phyloP scores from a whole-genome alignment of 139 green algal species.

The Chlamydomonas sp. region DNA sequence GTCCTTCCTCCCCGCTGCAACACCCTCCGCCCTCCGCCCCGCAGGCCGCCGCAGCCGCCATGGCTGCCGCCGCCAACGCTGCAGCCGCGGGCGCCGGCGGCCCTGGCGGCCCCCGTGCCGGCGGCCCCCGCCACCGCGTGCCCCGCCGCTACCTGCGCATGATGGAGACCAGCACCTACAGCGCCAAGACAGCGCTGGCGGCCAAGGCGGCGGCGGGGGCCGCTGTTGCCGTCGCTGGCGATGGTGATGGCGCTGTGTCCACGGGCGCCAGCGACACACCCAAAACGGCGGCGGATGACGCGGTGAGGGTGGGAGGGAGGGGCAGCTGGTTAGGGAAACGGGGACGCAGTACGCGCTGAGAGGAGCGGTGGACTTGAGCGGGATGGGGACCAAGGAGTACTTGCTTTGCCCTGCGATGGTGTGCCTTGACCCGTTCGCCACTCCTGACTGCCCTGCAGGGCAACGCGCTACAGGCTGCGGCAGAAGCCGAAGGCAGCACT shows the following conservation, averaged over 20 bases:
- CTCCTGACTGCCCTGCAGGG: too few species aligned
- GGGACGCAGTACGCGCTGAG: too few species aligned
- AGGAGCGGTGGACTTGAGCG: too few species aligned
- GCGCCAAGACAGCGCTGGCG: not conserved
- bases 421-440: too few species aligned
- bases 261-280: not conserved
- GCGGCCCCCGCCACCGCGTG: conserved; percentile 19
- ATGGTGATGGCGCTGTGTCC: too few species aligned
- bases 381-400: too few species aligned
- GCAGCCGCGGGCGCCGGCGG: not conserved
- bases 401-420: too few species aligned
- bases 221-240: not conserved
- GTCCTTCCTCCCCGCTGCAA: not conserved
- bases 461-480: too few species aligned
- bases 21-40: not conserved
- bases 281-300: not conserved
- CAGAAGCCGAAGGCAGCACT: too few species aligned
- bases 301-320: too few species aligned
- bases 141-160: conserved; percentile 37
- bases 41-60: not conserved
- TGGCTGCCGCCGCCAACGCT: conserved; percentile 13
- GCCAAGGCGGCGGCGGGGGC: not conserved
- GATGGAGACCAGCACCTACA: conserved; percentile 24
- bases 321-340: too few species aligned
- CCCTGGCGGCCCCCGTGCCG: not conserved